Percentiles rank a stretch among this genome's conserved stretches.
phyloP scores from a whole-genome alignment of 805 yeast genomes.

The Candida palmyrensis region DNA sequence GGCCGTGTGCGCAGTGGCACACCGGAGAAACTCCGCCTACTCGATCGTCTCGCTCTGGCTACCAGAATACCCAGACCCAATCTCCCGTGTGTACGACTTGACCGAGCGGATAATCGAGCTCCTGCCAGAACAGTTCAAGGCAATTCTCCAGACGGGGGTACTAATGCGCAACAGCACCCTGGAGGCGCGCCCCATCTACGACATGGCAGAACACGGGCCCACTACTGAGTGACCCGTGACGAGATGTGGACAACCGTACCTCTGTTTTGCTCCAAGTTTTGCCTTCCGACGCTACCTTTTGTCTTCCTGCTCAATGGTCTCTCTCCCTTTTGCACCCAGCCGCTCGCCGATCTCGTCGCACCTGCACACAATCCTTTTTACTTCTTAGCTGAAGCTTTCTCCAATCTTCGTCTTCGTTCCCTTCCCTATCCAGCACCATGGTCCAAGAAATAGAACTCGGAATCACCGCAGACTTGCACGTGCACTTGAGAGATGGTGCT shows the following conservation, averaged over 20 bases:
- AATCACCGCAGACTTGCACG: conserved; percentile 87
- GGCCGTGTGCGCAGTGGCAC: conserved; percentile 1
- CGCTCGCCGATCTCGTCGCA: too few relatives aligned
- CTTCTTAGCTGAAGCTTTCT: too few relatives aligned
- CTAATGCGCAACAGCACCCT: conserved; percentile 7
- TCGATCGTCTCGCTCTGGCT: conserved; percentile 2
- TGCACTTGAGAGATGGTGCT: conserved; percentile 87
- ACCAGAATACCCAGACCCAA: conserved; percentile 1
- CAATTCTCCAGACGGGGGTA: conserved; percentile 7
- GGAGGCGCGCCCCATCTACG: conserved; percentile 3
- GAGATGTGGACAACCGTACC: too few relatives aligned
- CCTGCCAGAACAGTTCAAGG: conserved; percentile 5
- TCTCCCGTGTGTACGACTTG: background rate
- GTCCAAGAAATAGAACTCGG: conserved; percentile 50
- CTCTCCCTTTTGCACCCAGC: too few relatives aligned
- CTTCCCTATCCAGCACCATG: too few relatives aligned
- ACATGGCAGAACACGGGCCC: too few relatives aligned
- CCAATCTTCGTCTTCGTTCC: too few relatives aligned
- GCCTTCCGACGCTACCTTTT: too few relatives aligned
- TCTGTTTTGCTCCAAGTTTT: too few relatives aligned
- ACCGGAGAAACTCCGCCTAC: background rate
- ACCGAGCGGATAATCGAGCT: conserved; percentile 6
- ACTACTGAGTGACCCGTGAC: too few relatives aligned
- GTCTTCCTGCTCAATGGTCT: too few relatives aligned
- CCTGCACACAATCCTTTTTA: too few relatives aligned